phyloP scores from a whole-genome alignment of 495 filamentous ascomycete species.

The Pyrenula aspistea region DNA sequence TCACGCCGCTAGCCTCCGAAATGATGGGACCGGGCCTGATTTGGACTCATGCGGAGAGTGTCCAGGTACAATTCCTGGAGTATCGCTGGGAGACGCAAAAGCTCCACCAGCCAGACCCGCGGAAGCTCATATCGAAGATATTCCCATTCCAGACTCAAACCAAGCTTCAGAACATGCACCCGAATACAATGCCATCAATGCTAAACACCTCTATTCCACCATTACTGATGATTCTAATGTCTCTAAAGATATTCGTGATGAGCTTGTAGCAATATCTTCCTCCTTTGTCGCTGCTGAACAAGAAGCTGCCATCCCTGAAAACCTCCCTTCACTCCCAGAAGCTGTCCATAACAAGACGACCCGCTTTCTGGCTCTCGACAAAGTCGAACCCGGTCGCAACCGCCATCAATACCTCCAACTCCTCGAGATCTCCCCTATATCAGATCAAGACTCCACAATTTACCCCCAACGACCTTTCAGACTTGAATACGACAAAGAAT shows the following conservation, averaged over 20 bases:
- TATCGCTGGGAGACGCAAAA: too few relatives aligned
- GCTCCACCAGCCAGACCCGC: too few relatives aligned
- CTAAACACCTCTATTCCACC: neutral
- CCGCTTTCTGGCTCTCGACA: constrained; percentile 81
- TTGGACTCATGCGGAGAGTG: too few relatives aligned
- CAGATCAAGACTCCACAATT: constrained; percentile 9
- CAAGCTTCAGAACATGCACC: neutral
- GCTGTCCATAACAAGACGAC: constrained; percentile 64
- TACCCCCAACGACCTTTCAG: constrained; percentile 18
- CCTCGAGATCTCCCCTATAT: constrained; percentile 40
- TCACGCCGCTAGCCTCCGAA: too few relatives aligned
- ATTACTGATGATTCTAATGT: constrained; percentile 17
- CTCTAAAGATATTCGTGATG: constrained; percentile 46
- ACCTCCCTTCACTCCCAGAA: constrained; percentile 24
- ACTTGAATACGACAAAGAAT: constrained; percentile 83
- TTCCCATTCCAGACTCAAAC: neutral
- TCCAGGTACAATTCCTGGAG: too few relatives aligned
- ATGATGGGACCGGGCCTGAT: too few relatives aligned
- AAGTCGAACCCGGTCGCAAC: constrained; percentile 56
- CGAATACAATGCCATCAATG: constrained; percentile 1
- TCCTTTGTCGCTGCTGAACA: constrained; percentile 19
- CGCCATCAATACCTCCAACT: constrained; percentile 56
- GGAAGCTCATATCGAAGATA: neutral
- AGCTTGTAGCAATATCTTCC: constrained; percentile 55
- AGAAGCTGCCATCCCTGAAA: constrained; percentile 29